Evolutionary conservation across 2,329 filamentous ascomycete genomes (phyloP).

Genomic region (Apiospora saccharicola): DNA sequence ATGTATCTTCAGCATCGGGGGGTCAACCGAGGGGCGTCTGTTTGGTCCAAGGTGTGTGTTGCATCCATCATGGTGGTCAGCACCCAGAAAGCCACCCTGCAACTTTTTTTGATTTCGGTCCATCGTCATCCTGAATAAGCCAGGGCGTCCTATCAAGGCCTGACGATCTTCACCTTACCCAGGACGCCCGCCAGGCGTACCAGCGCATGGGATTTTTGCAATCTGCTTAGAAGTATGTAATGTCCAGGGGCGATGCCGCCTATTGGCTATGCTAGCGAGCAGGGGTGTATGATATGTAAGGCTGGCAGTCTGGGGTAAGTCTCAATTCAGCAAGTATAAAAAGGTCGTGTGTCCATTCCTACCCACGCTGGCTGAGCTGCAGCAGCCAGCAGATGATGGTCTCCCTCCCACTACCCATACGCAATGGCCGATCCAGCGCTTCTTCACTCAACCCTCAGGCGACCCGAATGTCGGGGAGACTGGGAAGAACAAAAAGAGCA

Average conservation of each 20-base stretch:
- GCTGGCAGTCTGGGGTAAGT: background rate
- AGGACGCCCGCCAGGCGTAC: background rate
- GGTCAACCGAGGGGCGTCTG: no score
- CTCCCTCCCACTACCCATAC: background rate
- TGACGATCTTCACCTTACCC: constrained; percentile 8
- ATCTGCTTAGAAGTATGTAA: background rate
- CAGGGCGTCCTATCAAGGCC: background rate
- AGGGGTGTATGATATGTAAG: background rate
- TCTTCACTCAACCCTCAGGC: constrained; percentile 4
- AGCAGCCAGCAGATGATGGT: background rate
- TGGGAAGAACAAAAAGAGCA: background rate
- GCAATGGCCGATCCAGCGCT: constrained; percentile 7
- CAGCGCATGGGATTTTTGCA: constrained; percentile 5
- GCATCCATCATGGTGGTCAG: background rate
- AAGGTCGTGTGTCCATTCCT: background rate
- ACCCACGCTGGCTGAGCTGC: background rate
- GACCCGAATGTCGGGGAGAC: background rate
- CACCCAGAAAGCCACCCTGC: background rate
- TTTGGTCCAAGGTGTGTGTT: background rate
- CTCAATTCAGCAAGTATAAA: background rate
- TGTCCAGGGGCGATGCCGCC: background rate
- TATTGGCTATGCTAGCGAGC: background rate
- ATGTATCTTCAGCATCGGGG: no score
- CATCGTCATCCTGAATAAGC: background rate
- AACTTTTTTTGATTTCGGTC: background rate